Evolutionary conservation across 1,284 basidiomycete species (phyloP).

Genomic region (Austroboletus niveus): DNA sequence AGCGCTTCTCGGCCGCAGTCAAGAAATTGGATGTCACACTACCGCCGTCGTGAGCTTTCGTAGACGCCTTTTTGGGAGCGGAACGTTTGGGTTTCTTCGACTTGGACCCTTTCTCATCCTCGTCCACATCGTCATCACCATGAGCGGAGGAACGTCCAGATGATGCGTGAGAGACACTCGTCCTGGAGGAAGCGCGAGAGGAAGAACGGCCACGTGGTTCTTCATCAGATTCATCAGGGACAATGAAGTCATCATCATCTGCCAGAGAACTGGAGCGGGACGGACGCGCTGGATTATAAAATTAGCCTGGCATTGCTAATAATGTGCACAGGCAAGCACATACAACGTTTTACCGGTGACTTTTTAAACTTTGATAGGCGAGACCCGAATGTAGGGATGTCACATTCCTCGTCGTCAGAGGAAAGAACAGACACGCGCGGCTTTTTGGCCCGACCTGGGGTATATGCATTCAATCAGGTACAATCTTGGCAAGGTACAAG

Average conservation of each 20-base stretch:
- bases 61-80: conserved; percentile 27
- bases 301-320: conserved; percentile 3
- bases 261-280: conserved; percentile 29
- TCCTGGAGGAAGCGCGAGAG: conserved; percentile 40
- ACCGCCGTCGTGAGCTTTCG: conserved; percentile 15
- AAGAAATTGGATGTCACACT: conserved; percentile 54
- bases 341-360: conserved; percentile 52
- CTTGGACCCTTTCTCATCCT: conserved; percentile 40
- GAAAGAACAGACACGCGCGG: conserved; percentile 43
- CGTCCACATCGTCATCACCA: conserved; percentile 31
- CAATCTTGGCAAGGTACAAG: conserved; percentile 13
- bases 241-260: conserved; percentile 70
- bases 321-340: conserved; percentile 12
- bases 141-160: conserved; percentile 28
- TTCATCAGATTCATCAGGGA: conserved; percentile 56
- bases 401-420: conserved; percentile 45
- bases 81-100: conserved; percentile 35
- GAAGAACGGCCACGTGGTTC: conserved; percentile 42
- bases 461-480: conserved; percentile 14
- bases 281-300: conserved; percentile 34
- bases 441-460: conserved; percentile 46
- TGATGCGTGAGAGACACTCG: conserved; percentile 43
- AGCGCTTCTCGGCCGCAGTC: conserved; percentile 83
- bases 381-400: conserved; percentile 50
- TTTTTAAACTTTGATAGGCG: conserved; percentile 65